A percentile compares a stretch with the other conserved stretches of the same genome.
phyloP scores from a whole-genome alignment of 2,329 filamentous ascomycete genomes.

The Leptographium procerum region DNA sequence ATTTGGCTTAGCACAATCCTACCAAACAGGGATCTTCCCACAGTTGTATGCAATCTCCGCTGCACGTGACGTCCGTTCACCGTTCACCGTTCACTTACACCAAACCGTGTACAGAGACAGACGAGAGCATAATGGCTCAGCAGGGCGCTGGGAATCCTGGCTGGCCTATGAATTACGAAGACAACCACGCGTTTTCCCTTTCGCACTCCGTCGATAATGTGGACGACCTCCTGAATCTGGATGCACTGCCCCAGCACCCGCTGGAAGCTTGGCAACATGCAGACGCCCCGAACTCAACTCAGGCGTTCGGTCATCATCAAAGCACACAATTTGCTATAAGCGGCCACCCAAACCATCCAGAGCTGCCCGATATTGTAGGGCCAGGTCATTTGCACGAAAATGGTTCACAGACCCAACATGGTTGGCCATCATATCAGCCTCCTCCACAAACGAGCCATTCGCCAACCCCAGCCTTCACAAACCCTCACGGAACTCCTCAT shows the following conservation, averaged over 20 bases:
- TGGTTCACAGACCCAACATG: background rate
- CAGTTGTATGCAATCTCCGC: background rate
- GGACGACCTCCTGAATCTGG: constrained; percentile 7
- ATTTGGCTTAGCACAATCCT: background rate
- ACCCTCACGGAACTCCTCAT: background rate
- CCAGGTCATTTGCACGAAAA: background rate
- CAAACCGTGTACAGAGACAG: background rate
- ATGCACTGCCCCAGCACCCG: constrained; percentile 6
- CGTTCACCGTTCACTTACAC: background rate
- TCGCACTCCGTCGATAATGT: constrained; percentile 5
- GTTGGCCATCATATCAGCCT: constrained; percentile 1
- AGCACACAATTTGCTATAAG: background rate
- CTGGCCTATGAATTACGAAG: constrained; percentile 11
- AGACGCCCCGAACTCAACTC: background rate
- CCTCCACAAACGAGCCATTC: background rate
- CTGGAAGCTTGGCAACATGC: constrained; percentile 7
- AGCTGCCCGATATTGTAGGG: constrained; percentile 1
- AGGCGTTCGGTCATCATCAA: background rate
- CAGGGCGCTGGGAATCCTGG: constrained; percentile 9
- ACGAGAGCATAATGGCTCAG: constrained; percentile 12
- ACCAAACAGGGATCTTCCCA: background rate
- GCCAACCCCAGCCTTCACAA: background rate
- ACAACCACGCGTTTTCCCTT: constrained; percentile 6
- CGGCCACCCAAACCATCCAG: background rate
- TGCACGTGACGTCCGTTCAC: background rate